Evolutionary conservation across 2,329 filamentous ascomycete species (phyloP), one percentile per base, ranked within the genome.

Genomic region (Neurospora sp.): DNA sequence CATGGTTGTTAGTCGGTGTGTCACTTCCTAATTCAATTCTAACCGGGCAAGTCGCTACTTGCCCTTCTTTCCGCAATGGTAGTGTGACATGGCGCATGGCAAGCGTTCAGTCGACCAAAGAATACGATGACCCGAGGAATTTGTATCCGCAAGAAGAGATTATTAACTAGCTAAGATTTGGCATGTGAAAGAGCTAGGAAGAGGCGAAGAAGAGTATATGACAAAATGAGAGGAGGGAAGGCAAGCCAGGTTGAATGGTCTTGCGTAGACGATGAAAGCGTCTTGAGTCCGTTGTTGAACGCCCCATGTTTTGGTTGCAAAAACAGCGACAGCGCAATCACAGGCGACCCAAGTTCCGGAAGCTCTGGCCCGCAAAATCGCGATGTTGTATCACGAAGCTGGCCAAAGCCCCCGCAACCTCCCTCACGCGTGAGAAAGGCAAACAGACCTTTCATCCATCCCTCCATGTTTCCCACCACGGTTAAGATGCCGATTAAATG

Each of bases 221-320:
- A 71, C 72, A 74, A 74, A 75, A 72, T 73, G 76, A 78, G 79
- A 78, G 77, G 78, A 79, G 79, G 80, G 76, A 70, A 72, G 76
- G 80, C 82, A 81, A 77, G 81, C 84, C 86, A 89, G 84, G 89
- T 91, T 91, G 88, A 91, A 86, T 82, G 88, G 84, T 84, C 82
- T 82, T 84, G 82, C 84, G 77, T 80, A 86, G 83, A 87, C 82
- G 84, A 84, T 80, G 80, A 83, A 83, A 84, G 84, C 84, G 85
- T 85, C 86, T 87, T 89, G 87, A 87, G 87, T 88, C 87, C 87
- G 81, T 83, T 87, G 89, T 92, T 92, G 90, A 92, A 90, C 88
- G 87, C 87, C 89, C 83, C 82, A 86, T 89, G 88, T 91, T 92
- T 92, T 91, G 87, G 90, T 93, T 92, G 89, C 85, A 90, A 92